Evolutionary conservation across 371 early-diverging fungal genomes (phyloP).

Genomic region (Dipsacomyces acuminosporus): DNA sequence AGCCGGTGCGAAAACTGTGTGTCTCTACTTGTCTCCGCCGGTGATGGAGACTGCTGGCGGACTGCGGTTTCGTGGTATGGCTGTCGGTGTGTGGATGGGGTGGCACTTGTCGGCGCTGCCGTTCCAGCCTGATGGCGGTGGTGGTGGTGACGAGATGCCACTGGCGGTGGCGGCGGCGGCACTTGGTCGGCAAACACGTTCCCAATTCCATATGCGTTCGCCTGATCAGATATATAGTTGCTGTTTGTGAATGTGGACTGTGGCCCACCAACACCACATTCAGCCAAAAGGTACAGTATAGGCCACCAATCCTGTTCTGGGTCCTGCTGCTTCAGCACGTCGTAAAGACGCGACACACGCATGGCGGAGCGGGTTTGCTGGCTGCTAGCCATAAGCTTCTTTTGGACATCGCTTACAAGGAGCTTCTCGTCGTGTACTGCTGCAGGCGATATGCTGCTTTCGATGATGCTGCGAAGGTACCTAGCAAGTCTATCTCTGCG

Average conservation of each 20-base stretch:
- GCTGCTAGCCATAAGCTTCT: slow-evolving; percentile 55
- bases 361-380: slow-evolving; percentile 53
- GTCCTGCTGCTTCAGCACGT: slow-evolving; percentile 54
- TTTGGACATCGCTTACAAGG: slow-evolving; percentile 61
- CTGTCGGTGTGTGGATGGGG: too few species aligned
- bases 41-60: too few species aligned
- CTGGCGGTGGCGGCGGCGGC: slow-evolving; percentile 34
- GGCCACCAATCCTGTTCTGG: slow-evolving; percentile 59
- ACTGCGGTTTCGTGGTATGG: too few species aligned
- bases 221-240: slow-evolving; percentile 17
- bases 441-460: slow-evolving; percentile 59
- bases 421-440: slow-evolving; percentile 57
- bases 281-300: slow-evolving; percentile 62
- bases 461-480: slow-evolving; percentile 28
- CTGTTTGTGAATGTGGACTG: slow-evolving; percentile 47
- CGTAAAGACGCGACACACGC: slow-evolving; percentile 61
- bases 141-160: slow-evolving; percentile 3
- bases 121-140: background rate
- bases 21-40: too few species aligned
- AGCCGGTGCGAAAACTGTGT: slow-evolving; percentile 10
- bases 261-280: slow-evolving; percentile 7
- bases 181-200: slow-evolving; percentile 12
- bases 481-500: slow-evolving; percentile 16
- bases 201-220: slow-evolving; percentile 5
- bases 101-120: too few species aligned